Evolutionary conservation across 2,329 filamentous ascomycete genomes (phyloP).

Genomic region (Ascochyta clinopodiicola): DNA sequence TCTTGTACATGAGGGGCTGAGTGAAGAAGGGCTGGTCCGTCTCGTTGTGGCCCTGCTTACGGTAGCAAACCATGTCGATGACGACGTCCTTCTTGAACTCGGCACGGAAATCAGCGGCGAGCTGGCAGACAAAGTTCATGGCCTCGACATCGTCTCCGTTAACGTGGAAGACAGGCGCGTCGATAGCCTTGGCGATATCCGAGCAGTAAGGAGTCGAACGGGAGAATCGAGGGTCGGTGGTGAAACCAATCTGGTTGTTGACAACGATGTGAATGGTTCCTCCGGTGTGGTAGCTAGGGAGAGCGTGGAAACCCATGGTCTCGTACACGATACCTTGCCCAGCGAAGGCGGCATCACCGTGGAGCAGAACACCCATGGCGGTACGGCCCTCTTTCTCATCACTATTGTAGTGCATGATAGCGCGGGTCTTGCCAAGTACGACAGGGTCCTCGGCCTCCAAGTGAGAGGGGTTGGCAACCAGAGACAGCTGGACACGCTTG

Average conservation of each 20-base stretch:
- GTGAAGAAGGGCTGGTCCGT: conserved; percentile 99
- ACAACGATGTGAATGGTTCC: conserved; percentile 97
- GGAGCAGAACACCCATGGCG: conserved; percentile 94
- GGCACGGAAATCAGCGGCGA: conserved; percentile 96
- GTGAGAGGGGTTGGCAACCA: conserved; percentile 98
- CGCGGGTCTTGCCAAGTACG: conserved; percentile 94
- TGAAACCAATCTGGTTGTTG: conserved; percentile 99
- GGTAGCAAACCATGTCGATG: conserved; percentile 97
- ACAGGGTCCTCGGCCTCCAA: conserved; percentile 98
- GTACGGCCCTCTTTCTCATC: conserved; percentile 88
- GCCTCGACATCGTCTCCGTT: conserved; percentile 99
- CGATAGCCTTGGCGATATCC: conserved; percentile 98
- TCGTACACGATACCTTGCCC: conserved; percentile 98
- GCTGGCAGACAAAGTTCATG: conserved; percentile 96
- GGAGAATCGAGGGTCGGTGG: conserved; percentile 95
- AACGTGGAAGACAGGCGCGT: conserved; percentile 98
- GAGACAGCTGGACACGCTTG: conserved; percentile 98
- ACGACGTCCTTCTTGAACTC: conserved; percentile 99
- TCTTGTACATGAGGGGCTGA: conserved; percentile 99
- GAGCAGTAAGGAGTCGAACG: conserved; percentile 99
- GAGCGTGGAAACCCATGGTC: conserved; percentile 94
- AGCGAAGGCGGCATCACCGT: conserved; percentile 96
- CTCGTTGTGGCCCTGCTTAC: conserved; percentile 99
- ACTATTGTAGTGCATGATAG: conserved; percentile 98
- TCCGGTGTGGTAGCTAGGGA: conserved; percentile 95